Base-by-base conservation (phyloP, 345 rosid genomes). In the Carallia pectinifolia region DNA sequence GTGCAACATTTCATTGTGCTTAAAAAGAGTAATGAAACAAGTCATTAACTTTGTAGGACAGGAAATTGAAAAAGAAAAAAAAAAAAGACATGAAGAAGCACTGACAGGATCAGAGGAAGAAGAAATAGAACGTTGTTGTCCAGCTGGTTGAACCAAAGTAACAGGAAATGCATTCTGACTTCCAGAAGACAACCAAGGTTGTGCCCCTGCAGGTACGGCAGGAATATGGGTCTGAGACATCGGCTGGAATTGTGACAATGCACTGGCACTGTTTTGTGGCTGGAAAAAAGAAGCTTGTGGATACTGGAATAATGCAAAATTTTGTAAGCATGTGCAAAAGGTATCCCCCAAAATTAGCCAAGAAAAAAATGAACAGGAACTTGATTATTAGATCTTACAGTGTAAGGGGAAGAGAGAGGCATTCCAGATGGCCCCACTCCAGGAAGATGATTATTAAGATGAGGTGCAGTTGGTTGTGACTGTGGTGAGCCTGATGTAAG, bases 171-270 rank as follows among this genome's bases (percentile, higher is more conserved):
- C 70, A 69, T 76, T 76, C 58, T 87, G 89, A 83, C 74, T 81
- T 52, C 81, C 91, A 70, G 88, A 66, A 15, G 84, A 66, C 82
- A 81, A 19, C 97, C 97, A 91, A 69, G 90, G 71, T 71, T 85
- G 97, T 58, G 82, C 87, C 34, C 81, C 84, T 31, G 72, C 78
- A 34, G 90, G 79, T 44, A 70, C 72, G 30, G 65, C 68, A 12
- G 77, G 74, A 60, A 83, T 82, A 70, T 85, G 90, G 80, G 86
- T 74, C 80, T 87, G 97, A 69, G 88, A 66, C 62, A 75, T 66
- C 44, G 89, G 86, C 74, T 85, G 91, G 76, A 75, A 84, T 70
- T 87, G 83, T 64, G 96, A 70, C 33, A 86, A 68, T 50, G 75
- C 71, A 60, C 56, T 61, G 12, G 68, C 77, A 81, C 58, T 82